A percentile compares a stretch with the other conserved stretches of the same genome.
phyloP scores from a whole-genome alignment of 257 asterid species.

The Fraxinus pennsylvanica region DNA sequence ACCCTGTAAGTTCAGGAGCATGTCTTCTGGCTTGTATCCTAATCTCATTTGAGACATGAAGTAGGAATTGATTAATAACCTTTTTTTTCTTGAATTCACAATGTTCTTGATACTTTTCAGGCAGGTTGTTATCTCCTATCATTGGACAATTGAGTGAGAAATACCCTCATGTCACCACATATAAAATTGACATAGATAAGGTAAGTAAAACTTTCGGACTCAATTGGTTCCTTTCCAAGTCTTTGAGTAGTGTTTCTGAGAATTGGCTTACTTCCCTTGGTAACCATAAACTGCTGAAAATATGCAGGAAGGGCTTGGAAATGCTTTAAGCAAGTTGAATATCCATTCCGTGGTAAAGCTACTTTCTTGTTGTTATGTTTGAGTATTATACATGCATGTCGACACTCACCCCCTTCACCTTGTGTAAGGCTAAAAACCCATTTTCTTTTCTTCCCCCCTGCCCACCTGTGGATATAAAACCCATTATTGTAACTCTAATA shows the following conservation, averaged over 20 bases:
- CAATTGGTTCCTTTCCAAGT: neutral
- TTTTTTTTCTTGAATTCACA: neutral
- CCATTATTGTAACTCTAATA: neutral
- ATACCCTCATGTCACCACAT: conserved; percentile 88
- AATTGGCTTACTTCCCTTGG: conserved; percentile 9
- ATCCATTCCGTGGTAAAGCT: conserved; percentile 72
- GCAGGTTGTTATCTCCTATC: conserved; percentile 77
- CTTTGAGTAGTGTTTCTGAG: neutral
- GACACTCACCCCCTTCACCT: neutral
- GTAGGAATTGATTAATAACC: neutral
- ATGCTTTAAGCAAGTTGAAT: conserved; percentile 60
- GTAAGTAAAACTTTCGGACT: conserved; percentile 30
- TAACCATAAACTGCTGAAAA: conserved; percentile 22
- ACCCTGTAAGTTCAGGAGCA: conserved; percentile 68
- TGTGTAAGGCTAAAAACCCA: neutral
- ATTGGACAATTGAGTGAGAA: conserved; percentile 79
- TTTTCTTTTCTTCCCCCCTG: neutral
- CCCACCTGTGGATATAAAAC: neutral
- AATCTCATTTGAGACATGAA: neutral
- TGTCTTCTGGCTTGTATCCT: conserved; percentile 10
- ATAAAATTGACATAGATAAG: conserved; percentile 89
- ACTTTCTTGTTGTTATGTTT: conserved; percentile 2
- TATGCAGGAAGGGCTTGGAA: conserved; percentile 75
- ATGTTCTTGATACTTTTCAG: conserved; percentile 38
- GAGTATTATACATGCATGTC: neutral